Evolutionary conservation across 1,139 yeast species (phyloP), one percentile per base, ranked within the genome.

Genomic region (Yamadazyma mexicana): DNA sequence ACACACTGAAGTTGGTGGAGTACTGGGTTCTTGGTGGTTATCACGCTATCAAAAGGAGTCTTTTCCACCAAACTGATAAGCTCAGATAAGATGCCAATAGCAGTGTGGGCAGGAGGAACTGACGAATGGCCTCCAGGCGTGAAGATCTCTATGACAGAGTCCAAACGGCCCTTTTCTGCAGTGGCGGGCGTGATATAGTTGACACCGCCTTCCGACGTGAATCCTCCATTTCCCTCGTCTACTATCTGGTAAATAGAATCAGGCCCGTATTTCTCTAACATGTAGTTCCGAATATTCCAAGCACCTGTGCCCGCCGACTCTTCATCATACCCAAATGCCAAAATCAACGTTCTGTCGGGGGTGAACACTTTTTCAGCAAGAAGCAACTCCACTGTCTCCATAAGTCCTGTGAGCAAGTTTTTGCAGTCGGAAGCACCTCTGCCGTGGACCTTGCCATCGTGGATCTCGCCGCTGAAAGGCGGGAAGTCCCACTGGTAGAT

Each of bases 131-230:
- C 79, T 24, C 79, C 79, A 8, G 72, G 69, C 14, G 76, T 68
- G 38, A 48, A 60, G 35, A 74, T 51, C 9, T 63, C 67, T 33
- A 74, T 60, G 6, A 55, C 45, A 0, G 73, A 53, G 46, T 73
- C 69, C 20, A 70, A 39, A 42, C 66, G 60, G 0, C 79, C 79
- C 52, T 74, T 74, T 49, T 74, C 79, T 5, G 70, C 75, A 5
- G 76, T 69, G 3, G 73, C 74, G 2, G 87, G 83, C 28, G 75
- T 54, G 4, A 84, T 83, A 47, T 79, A 62, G 51, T 67, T 69
- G 37, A 64, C 52, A 5, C 79, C 80, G 40, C 69, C 70, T 7
- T 64, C 51, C 8, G 61, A 67, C 4, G 59, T 48, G 34, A 53
- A 52, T 0, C 69, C 66, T 7, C 48, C 50, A 25, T 64, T 64